Base-by-base conservation (phyloP, 1,284 basidiomycete species). In the Ustilago tritici region DNA sequence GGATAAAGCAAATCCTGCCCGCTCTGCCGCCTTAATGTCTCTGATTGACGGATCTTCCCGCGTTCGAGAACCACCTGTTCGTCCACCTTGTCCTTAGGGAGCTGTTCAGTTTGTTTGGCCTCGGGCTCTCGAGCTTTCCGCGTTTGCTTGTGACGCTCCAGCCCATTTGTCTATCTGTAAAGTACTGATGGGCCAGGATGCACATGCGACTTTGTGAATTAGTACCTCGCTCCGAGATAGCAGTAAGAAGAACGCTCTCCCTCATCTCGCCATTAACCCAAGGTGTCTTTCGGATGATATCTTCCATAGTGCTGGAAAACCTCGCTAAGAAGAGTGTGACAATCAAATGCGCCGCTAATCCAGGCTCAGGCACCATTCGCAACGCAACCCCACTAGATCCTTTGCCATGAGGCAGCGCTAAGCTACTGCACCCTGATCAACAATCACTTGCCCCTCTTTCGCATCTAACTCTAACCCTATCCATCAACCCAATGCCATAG, bases 31-130 rank as follows among this genome's bases (percentile, higher is more conserved):
- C 49, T 14, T 28, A 31, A 5, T 15, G 11, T 15, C 40, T 41
- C 14, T 17, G 40, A 19, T 50, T 4, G 17, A 35, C n/a, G 52
- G 52, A 54, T 54, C 52, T 54, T 34, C 34, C 52, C 52, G 52
- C 52, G 17, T 54, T 54, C 52, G n/a, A 54, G 28, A 52, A 46
- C 43, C 7, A 46, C n/a, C 43, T 19, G n/a, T 15, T 19, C 43
- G n/a, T 23, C 43, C 17, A 19, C 19, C n/a, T n/a, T 46, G 7
- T 46, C n/a, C 7, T 6, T 7, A 46, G 7, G 17, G 19, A 8
- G 43, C n/a, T 46, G 14, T 46, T 19, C n/a, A n/a, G 19, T 19
- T n/a, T 19, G 7, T 7, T 28, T 46, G n/a, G 7, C n/a, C 43
- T 41, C 43, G 43, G 43, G 43, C 43, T 46, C 7, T 43, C 7